Evolutionary conservation across 176 grass and related monocot genomes (phyloP).

Genomic region (Zea luxurians): DNA sequence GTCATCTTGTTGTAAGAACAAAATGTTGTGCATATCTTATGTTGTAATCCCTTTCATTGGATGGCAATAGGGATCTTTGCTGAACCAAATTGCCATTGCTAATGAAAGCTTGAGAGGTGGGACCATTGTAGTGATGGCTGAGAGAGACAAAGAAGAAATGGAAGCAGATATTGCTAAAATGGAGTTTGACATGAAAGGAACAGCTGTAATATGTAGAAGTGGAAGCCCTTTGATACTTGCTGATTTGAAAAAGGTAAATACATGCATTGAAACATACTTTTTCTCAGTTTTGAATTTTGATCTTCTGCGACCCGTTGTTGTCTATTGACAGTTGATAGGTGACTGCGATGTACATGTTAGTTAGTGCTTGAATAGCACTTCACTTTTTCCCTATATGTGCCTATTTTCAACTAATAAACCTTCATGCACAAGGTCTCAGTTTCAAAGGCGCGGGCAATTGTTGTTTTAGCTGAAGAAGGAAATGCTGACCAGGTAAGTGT

Average conservation of each 20-base stretch:
- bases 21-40: not conserved
- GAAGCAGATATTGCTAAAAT: constrained; percentile 85
- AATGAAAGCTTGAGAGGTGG: constrained; percentile 82
- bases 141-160: constrained; percentile 86
- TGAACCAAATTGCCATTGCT: constrained; percentile 83
- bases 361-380: constrained; percentile 26
- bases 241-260: constrained; percentile 74
- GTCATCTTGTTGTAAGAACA: not conserved
- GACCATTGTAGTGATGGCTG: constrained; percentile 74
- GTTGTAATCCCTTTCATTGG: constrained; percentile 26
- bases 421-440: constrained; percentile 66
- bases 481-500: constrained; percentile 69
- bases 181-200: constrained; percentile 84
- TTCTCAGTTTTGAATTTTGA: constrained; percentile 25
- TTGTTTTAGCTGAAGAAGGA: constrained; percentile 81
- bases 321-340: constrained; percentile 14
- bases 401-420: constrained; percentile 34
- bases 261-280: constrained; percentile 3
- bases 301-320: not conserved
- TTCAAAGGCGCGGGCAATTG: constrained; percentile 74
- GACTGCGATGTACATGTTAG: constrained; percentile 21
- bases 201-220: constrained; percentile 81
- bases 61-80: constrained; percentile 60
- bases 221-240: constrained; percentile 76
- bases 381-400: not conserved